Evolutionary conservation across 805 yeast species (phyloP), one percentile per base, ranked within the genome.

Genomic region (Metschnikowia santaceciliae): DNA sequence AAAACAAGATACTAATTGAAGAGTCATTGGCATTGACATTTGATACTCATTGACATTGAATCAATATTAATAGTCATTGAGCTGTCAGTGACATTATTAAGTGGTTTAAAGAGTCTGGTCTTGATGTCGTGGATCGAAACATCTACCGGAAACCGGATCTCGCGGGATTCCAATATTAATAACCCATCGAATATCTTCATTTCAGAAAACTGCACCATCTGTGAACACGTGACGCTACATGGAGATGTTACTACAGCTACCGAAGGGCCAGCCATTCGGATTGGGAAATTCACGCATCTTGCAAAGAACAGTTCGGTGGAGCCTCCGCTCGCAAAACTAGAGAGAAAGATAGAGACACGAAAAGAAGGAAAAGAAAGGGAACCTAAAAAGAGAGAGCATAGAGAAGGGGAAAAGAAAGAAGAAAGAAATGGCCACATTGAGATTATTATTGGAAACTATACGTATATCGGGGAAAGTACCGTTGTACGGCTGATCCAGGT

Each of bases 271-370:
- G 51, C 72, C 13, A 68, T 79, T 2, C 66, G 63, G 36, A 63
- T 81, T 1, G 85, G 85, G 0, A 77, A 73, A 54, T 75, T 67
- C 58, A 73, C 79, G 48, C 76, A 62, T 52, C 52, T 81, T 3
- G 72, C 62, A 13, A 47, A 56, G 1, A 49, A 59, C 11, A 64
- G 69, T 30, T 39, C 44, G 3, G 57, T 78, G 0, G 57, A 58
- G 3, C 77, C 78, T 1, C 66, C 73, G 1, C 41, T 34, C 22
- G 7, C 17, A 3, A 30, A 23, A 5, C n/a, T 42, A n/a, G 10
- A 19, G 22, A 13, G 11, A n/a, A 37, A 20, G 17, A 26, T 26
- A 8, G 30, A 26, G 4, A 8, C 30, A 26, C 30, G 30, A 26
- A 26, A 26, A 26, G 30, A 26, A 26, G 30, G 30, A 26, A 26